phyloP scores from a whole-genome alignment of 2,329 filamentous ascomycete genomes.

The Diaporthe citrichinensis region DNA sequence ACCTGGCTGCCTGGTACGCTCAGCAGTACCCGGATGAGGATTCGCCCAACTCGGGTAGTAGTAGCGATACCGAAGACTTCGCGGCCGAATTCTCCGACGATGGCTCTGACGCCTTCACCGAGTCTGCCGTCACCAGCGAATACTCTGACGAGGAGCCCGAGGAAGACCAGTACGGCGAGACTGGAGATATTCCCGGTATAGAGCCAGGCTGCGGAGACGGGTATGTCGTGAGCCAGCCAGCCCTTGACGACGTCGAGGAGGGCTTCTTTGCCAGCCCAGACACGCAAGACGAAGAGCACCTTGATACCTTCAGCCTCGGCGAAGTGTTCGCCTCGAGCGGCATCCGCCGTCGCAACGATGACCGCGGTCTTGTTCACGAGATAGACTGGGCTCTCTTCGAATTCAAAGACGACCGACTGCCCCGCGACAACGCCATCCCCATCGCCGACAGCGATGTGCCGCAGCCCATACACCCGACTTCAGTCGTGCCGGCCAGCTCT shows the following conservation, averaged over 20 bases:
- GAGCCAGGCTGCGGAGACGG: conserved; percentile 81
- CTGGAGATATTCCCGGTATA: conserved; percentile 84
- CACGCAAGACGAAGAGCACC: conserved; percentile 83
- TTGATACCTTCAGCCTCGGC: conserved; percentile 85
- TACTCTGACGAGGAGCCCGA: conserved; percentile 62
- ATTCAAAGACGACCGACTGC: conserved; percentile 79
- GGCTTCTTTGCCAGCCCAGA: conserved; percentile 84
- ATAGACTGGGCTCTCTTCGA: conserved; percentile 96
- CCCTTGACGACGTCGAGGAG: conserved; percentile 86
- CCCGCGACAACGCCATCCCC: conserved; percentile 80
- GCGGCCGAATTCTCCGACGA: conserved; percentile 74
- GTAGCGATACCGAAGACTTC: conserved; percentile 65
- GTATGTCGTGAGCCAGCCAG: conserved; percentile 90
- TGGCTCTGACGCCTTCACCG: conserved; percentile 68
- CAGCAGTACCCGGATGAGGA: conserved; percentile 53
- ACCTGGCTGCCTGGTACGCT: conserved; percentile 60
- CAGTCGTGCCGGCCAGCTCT: conserved; percentile 70
- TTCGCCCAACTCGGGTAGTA: conserved; percentile 54
- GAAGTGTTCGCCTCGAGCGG: conserved; percentile 92
- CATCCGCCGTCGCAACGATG: conserved; percentile 80
- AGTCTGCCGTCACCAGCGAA: conserved; percentile 67
- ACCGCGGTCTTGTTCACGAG: conserved; percentile 83
- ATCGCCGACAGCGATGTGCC: conserved; percentile 46
- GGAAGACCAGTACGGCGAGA: conserved; percentile 69
- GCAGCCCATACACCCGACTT: conserved; percentile 65